Conservation (phyloP, 2,329 filamentous ascomycete species). For the Xylariaceae sp. region DNA sequence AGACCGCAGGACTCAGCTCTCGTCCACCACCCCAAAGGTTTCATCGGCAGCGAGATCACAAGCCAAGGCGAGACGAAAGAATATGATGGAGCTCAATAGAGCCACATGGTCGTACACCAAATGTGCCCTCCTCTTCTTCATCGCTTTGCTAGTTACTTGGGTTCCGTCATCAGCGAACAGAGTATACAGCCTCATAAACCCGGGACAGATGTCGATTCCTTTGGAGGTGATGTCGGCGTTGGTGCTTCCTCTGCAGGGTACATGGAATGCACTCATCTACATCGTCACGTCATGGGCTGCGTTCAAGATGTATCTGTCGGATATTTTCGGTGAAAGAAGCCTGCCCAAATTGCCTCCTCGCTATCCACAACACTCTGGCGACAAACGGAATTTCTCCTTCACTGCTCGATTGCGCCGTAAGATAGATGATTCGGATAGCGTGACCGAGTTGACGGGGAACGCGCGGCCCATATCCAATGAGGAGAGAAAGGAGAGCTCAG, state of each 20-base stretch:
- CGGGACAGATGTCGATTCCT: slow-evolving; percentile 47
- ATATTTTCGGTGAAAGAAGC: slow-evolving; percentile 27
- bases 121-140: slow-evolving; percentile 67
- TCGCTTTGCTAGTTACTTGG: slow-evolving; percentile 69
- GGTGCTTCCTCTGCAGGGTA: slow-evolving; percentile 76
- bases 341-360: slow-evolving; percentile 17
- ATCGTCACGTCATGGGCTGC: slow-evolving; percentile 64
- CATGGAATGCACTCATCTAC: slow-evolving; percentile 83
- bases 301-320: slow-evolving; percentile 47
- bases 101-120: slow-evolving; percentile 68
- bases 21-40: neutral
- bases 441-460: slow-evolving; percentile 44
- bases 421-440: slow-evolving; percentile 47
- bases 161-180: slow-evolving; percentile 75
- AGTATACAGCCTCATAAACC: slow-evolving; percentile 63
- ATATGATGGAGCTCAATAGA: slow-evolving; percentile 52
- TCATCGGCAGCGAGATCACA: slow-evolving; percentile 10
- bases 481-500: neutral
- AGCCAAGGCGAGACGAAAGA: slow-evolving; percentile 21
- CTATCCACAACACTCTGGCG: slow-evolving; percentile 6
- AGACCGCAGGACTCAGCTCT: slow-evolving; percentile 23
- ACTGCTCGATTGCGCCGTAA: slow-evolving; percentile 31
- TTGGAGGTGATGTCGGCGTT: slow-evolving; percentile 69
- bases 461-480: slow-evolving; percentile 35
- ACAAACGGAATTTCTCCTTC: slow-evolving; percentile 30